These are phyloP conservation scores for Ascochyta viciae-villosae DNA, from an alignment of 2,329 filamentous ascomycete species.

Conservation along the genomic window DNA sequence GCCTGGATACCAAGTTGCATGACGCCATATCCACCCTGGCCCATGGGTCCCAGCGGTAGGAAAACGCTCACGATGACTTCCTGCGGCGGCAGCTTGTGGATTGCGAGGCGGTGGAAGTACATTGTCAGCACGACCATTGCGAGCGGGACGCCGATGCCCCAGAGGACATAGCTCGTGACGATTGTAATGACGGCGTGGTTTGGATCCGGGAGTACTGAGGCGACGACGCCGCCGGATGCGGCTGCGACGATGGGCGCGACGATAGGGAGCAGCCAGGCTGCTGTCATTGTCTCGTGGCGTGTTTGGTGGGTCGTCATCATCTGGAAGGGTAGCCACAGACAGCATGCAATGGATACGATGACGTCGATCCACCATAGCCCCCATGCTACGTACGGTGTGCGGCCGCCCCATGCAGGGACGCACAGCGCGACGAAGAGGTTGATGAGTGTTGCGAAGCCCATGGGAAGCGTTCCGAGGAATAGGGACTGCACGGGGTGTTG, in stretches of 20 bases:
- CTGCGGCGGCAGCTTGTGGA: constrained; percentile 69
- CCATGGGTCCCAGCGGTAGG: constrained; percentile 70
- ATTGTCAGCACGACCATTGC: constrained; percentile 68
- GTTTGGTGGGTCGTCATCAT: constrained; percentile 43
- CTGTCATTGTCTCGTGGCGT: constrained; percentile 61
- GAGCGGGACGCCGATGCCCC: constrained; percentile 68
- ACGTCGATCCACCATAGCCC: constrained; percentile 59
- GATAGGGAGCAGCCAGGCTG: constrained; percentile 70
- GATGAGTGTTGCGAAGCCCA: constrained; percentile 72
- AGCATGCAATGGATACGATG: constrained; percentile 52
- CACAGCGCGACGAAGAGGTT: constrained; percentile 70
- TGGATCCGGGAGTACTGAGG: constrained; percentile 62
- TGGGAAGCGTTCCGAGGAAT: constrained; percentile 71
- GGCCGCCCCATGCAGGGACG: constrained; percentile 63
- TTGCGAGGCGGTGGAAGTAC: constrained; percentile 73
- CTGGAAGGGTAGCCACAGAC: constrained; percentile 37
- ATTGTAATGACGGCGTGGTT: constrained; percentile 66
- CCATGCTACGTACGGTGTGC: constrained; percentile 56
- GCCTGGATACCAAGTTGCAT: constrained; percentile 58
- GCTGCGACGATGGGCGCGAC: constrained; percentile 70
- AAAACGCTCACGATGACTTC: constrained; percentile 73
- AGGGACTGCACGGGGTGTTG: constrained; percentile 70
- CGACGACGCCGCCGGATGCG: constrained; percentile 67
- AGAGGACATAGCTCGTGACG: constrained; percentile 69
- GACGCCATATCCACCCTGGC: constrained; percentile 69